Base-by-base conservation (phyloP, 768 basidiomycete species). In the Lactarius akahatsu region DNA sequence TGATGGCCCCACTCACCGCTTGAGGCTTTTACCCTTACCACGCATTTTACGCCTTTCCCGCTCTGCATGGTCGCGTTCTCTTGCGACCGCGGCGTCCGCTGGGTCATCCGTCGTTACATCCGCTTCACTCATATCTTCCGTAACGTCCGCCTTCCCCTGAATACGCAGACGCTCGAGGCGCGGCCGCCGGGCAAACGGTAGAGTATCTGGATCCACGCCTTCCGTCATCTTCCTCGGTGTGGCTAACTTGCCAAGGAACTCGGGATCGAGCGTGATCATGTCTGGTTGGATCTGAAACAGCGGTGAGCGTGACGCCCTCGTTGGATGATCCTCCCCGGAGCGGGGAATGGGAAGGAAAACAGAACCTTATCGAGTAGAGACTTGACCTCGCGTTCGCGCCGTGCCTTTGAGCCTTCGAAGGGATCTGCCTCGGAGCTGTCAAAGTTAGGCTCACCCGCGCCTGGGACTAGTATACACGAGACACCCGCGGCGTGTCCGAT, bases 401-500 rank as follows among this genome's bases (percentile, higher is more conserved):
- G 78, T 26, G 90, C 82, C 68, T 86, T 88, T 75, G 84, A 86
- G 72, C 88, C 85, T 77, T 99, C 96, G 78, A 91, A 98, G 3
- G 96, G 94, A 84, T 99, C 96, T 0, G 94, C 92, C 76, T 98
- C 97, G 16, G 83, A 76, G 65, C 90, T 91, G 73, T 99, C 97
- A 75, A 95, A 96, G 80, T 97, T 95, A 56, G 96, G 86, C 76
- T 98, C 96, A 40, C 96, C 97, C 10, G 88, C 79, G 32, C 96
- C 96, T 0, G 97, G 97, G 0, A 98, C 89, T 62, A 98, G 81
- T 59, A 98, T 83, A 50, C 85, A 90, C 4, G 92, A 92, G 20
- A 98, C 79, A 0, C 96, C 96, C 0, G 80, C 80, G 5, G 82
- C 74, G 74, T 96, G 94, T 1, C 92, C 90, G 54, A 96, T 79